Base-by-base conservation (phyloP, 805 yeast species). In the Hanseniaspora jakobsenii region DNA sequence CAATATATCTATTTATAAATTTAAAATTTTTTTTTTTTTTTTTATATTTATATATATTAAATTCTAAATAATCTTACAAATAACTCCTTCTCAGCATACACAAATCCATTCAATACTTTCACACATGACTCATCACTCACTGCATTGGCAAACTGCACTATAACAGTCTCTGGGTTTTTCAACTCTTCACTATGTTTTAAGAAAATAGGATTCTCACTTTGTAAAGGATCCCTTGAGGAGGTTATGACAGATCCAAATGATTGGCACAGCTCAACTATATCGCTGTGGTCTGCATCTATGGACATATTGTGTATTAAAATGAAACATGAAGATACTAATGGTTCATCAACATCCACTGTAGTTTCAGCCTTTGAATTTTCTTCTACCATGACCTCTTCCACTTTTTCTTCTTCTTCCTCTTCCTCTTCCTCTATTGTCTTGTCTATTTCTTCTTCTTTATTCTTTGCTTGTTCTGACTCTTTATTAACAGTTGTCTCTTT, bases 321-420 rank as follows among this genome's bases (percentile, higher is more conserved):
- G 17, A 42, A 42, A 8, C 17, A 13, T 18, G 52, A 45, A 24
- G 49, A 53, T n/a, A 53, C 48, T 13, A 47, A 38, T 16, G 50
- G 51, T 36, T n/a, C n/a, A n/a, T n/a, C n/a, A n/a, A n/a, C n/a
- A n/a, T n/a, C n/a, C n/a, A n/a, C n/a, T n/a, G n/a, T n/a, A n/a
- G n/a, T n/a, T n/a, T n/a, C n/a, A n/a, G n/a, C 16, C 27, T 7
- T 10, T 24, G 27, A 10, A 7, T 24, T 24, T 7, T 24, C 31
- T 21, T 35, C 29, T 14, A 28, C 24, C 16, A 28, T 17, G 21
- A 32, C 39, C 16, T 38, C 44, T 19, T 32, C 49, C 21, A 19
- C 27, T 12, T 42, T 38, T 47, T 35, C 16, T 17, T 17, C 24
- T 7, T 17, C 32, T 24, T 14, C 50, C 22, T 42, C 32, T 10